phyloP scores from a whole-genome alignment of 2,329 filamentous ascomycete species.

The Pyrenophora seminiperda region DNA sequence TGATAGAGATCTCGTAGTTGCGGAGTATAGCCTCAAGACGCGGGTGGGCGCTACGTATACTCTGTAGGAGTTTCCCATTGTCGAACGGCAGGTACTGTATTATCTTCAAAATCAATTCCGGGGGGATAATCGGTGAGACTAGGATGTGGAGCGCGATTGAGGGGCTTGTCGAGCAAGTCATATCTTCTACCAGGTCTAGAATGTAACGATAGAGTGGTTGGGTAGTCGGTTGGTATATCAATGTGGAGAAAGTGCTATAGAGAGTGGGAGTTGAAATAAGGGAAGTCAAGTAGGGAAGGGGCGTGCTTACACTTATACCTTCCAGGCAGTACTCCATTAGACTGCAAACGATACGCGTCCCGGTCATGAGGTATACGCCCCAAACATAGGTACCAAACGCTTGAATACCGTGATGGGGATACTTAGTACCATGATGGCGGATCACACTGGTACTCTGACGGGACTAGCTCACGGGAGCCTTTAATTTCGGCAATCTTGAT shows the following conservation, averaged over 20 bases:
- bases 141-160: slow-evolving; percentile 12
- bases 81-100: slow-evolving; percentile 35
- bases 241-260: no score
- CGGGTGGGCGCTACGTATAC: slow-evolving; percentile 26
- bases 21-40: slow-evolving; percentile 24
- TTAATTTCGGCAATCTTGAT: not conserved
- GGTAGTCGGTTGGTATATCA: no score
- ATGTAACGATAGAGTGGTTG: not conserved
- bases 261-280: no score
- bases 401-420: slow-evolving; percentile 38
- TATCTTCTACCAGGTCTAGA: slow-evolving; percentile 11
- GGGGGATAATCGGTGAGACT: slow-evolving; percentile 27
- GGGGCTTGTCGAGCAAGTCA: slow-evolving; percentile 8
- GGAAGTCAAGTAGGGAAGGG: no score
- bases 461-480: not conserved
- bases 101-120: slow-evolving; percentile 35
- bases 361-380: slow-evolving; percentile 5
- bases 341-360: not conserved
- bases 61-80: slow-evolving; percentile 26
- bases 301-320: slow-evolving; percentile 1
- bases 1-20: slow-evolving; percentile 36
- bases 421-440: slow-evolving; percentile 33
- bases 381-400: slow-evolving; percentile 9
- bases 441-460: slow-evolving; percentile 5
- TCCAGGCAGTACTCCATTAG: slow-evolving; percentile 4